Percentiles rank a stretch among this genome's conserved stretches.
phyloP scores from a whole-genome alignment of 257 asterid genomes.

The Nicotiana paniculata region DNA sequence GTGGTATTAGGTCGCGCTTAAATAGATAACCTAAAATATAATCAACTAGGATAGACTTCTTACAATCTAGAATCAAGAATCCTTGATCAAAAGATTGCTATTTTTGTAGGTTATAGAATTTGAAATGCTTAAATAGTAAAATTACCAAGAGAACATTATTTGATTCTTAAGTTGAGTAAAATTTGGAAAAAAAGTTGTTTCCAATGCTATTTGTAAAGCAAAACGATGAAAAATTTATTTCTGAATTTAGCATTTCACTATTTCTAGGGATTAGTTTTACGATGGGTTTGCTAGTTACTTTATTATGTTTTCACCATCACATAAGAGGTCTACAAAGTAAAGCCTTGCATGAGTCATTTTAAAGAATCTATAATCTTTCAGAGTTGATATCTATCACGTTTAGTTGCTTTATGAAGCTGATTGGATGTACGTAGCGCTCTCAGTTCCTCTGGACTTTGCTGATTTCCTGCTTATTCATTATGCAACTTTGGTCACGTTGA shows the following conservation, averaged over 20 bases:
- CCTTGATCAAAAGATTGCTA: neutral
- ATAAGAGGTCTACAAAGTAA: neutral
- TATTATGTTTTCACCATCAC: neutral
- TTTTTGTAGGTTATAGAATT: neutral
- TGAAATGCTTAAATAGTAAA: constrained; percentile 9
- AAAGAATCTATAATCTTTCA: neutral
- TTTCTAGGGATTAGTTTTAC: neutral
- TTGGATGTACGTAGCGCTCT: neutral
- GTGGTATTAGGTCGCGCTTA: neutral
- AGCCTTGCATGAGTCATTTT: neutral
- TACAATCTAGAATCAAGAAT: neutral
- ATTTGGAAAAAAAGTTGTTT: neutral
- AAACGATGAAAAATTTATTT: neutral
- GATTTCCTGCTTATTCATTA: constrained; percentile 1
- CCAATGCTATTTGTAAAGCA: no score
- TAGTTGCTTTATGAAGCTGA: neutral
- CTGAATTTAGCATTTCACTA: neutral
- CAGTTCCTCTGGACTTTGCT: neutral
- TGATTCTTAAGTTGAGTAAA: neutral
- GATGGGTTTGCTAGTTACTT: neutral
- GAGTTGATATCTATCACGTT: neutral
- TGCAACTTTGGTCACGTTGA: neutral
- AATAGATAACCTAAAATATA: neutral
- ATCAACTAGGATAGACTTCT: neutral
- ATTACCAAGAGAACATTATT: neutral